Base-by-base conservation (phyloP, 2,329 filamentous ascomycete species). In the Metarhizium brunneum region DNA sequence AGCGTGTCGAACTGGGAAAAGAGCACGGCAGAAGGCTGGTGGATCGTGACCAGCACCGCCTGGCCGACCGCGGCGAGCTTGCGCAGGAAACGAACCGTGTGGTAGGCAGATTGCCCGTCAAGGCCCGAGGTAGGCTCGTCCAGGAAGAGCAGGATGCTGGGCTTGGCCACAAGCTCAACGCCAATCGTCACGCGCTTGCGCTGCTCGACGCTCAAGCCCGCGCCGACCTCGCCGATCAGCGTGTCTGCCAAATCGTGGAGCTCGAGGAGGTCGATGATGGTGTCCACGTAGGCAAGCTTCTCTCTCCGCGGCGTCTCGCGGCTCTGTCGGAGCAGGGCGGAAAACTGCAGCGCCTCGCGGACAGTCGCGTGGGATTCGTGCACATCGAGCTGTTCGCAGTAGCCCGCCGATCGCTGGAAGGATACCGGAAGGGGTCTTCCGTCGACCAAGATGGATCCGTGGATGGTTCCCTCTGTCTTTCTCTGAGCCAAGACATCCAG, bases 401-500 rank as follows among this genome's bases (percentile, higher is more conserved):
- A 92, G 36, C 88, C 88, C 0, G 87, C 88, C 61, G 87, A 89
- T 14, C 88, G 81, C 64, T 91, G 87, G 75, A 92, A 92, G 0
- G 85, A 88, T 2, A 82, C 77, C 35, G 89, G 86, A 5, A 87
- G 78, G 11, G 82, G 83, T 8, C 80, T 80, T 1, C 88, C 88
- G 60, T 92, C 87, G 16, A 92, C 87, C 57, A 90, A 68, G 76
- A 92, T 87, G 53, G 87, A 84, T 48, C 89, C 89, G 18, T 73
- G 75, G 30, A 92, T 87, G 2, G 87, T 84, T 61, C 89, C 89
- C 71, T 89, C 88, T 1, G 86, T 91, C 57, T 88, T 87, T 62
- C 88, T 83, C 58, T 87, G 88, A 5, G 90, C 90, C 36, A 95
- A 78, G 2, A 90, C 87, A 68, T 95, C 90, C 6, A 95, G 75